Conservation (phyloP, 1,139 yeast species). For the Taphrina pruni region DNA sequence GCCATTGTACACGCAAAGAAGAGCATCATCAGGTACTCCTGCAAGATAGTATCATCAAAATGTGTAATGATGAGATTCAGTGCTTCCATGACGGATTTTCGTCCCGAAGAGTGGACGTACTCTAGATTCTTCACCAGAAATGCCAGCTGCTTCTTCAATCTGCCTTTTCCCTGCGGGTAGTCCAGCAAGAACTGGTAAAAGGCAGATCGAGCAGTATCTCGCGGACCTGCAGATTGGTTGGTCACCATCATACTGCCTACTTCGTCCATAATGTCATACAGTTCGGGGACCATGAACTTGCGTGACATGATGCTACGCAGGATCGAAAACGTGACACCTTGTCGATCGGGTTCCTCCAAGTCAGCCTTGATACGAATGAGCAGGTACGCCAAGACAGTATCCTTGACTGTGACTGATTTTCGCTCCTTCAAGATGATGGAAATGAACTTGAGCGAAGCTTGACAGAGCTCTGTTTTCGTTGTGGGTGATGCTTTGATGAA, state of each 20-base stretch:
- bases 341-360: conserved; percentile 85
- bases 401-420: conserved; percentile 68
- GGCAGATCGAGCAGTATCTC: conserved; percentile 84
- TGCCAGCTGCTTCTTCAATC: conserved; percentile 80
- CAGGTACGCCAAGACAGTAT: conserved; percentile 74
- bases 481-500: conserved; percentile 77
- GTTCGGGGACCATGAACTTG: conserved; percentile 80
- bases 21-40: conserved; percentile 72
- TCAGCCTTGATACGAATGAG: conserved; percentile 83
- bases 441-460: conserved; percentile 74
- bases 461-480: conserved; percentile 82
- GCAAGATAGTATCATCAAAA: conserved; percentile 65
- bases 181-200: conserved; percentile 89
- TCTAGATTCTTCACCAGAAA: conserved; percentile 80
- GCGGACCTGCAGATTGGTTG: conserved; percentile 78
- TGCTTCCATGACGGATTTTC: conserved; percentile 89
- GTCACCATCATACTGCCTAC: conserved; percentile 88
- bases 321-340: conserved; percentile 85
- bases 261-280: conserved; percentile 85
- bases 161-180: conserved; percentile 89
- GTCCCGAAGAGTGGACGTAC: conserved; percentile 85
- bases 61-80: conserved; percentile 72
- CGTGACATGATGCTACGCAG: conserved; percentile 74
- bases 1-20: conserved; percentile 83
- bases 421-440: conserved; percentile 75